Evolutionary conservation across 2,329 filamentous ascomycete species (phyloP), one percentile per base, ranked within the genome.

Genomic region (Chalaropsis thielavioides): DNA sequence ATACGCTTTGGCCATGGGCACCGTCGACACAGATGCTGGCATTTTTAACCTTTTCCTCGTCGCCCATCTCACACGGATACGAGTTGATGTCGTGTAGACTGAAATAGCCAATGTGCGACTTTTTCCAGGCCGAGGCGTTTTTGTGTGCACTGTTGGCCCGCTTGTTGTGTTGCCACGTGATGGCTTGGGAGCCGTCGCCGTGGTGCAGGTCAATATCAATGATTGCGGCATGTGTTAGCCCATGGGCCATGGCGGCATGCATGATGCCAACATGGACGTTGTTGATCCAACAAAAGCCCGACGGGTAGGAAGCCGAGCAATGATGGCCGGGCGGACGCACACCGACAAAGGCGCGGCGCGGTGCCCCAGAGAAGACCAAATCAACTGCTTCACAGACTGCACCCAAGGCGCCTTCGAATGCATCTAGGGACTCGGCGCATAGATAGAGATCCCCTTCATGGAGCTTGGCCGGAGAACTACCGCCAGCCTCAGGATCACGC

Each of bases 81-180:
- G 92, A 97, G 75, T 99, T 97, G 77, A 99, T 96, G 72, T 99
- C 94, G 73, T 99, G 94, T 54, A 99, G 74, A 73, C 92, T 96
- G 74, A 96, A 97, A 73, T 99, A 99, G 10, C 92, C 94, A 70
- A 97, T 94, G 0, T 88, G 86, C 0, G 87, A 86, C 77, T 89
- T 94, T 76, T 92, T 92, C 80, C 87, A 88, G 38, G 81, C 78
- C 0, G 87, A 80, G 0, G 86, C 84, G 71, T 89, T 92, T 73
- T 88, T 91, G 3, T 67, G 68, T 0, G 86, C 84, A 71, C 89
- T 92, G 73, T 88, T 90, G 49, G 87, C 83, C 67, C 88, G 86
- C 60, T 83, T 80, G 72, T 97, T 99, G 70, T 95, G 89, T 51
- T 88, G 83, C 92, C 92, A 97, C 0, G 92, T 81, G 70, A 99